phyloP scores from a whole-genome alignment of 2,329 filamentous ascomycete species.

The Sporothrix humicola region DNA sequence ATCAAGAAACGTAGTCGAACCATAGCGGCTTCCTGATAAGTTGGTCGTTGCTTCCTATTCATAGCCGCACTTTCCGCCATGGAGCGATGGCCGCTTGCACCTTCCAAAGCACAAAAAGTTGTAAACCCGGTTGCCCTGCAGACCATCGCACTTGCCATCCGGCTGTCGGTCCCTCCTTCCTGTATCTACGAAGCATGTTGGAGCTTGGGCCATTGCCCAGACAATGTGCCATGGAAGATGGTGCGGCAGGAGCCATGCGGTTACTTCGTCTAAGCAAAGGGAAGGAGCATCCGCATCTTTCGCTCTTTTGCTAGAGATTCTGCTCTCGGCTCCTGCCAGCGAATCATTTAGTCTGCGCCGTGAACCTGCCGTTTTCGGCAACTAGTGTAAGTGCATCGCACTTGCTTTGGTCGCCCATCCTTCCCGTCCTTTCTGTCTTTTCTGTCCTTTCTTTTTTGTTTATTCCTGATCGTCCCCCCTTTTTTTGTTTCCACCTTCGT shows the following conservation, averaged over 20 bases:
- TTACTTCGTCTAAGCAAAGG: neutral
- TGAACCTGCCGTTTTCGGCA: constrained; percentile 11
- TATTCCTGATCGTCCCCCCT: neutral
- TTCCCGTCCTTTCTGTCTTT: neutral
- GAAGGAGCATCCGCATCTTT: neutral
- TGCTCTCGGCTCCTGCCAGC: constrained; percentile 22
- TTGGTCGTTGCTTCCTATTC: neutral
- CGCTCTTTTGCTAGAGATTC: no score
- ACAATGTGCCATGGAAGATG: neutral
- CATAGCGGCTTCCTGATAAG: neutral
- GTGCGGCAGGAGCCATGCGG: constrained; percentile 6
- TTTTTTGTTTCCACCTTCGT: neutral
- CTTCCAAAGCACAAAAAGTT: neutral
- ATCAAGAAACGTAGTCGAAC: neutral
- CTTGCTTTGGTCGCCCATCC: neutral
- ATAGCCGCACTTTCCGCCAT: neutral
- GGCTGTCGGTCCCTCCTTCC: neutral
- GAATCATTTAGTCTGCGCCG: constrained; percentile 10
- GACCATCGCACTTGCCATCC: neutral
- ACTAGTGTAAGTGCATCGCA: neutral
- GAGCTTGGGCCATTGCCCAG: constrained; percentile 9
- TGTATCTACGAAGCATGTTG: neutral
- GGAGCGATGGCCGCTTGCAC: neutral
- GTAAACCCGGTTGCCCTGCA: neutral
- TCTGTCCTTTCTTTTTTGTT: neutral